Evolutionary conservation across 352 stramenopile species (phyloP).

Genomic region (Peronospora destructor): DNA sequence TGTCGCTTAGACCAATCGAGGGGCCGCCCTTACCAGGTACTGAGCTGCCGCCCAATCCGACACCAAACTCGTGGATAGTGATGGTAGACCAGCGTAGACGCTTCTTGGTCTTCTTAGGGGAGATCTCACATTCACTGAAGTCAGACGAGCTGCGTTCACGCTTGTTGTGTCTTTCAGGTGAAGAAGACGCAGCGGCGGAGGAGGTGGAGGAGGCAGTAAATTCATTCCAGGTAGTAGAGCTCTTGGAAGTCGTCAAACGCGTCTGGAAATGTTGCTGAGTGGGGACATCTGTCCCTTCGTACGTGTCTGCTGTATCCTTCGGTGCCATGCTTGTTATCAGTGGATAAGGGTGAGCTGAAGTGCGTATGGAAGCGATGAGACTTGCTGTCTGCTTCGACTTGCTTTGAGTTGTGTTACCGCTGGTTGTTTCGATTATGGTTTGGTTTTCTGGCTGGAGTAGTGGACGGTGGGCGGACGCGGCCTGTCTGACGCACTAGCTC

Average conservation of each 20-base stretch:
- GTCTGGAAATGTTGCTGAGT: slow-evolving; percentile 9
- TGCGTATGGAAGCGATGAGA: slow-evolving; percentile 5
- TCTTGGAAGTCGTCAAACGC: slow-evolving; percentile 1
- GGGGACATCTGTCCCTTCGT: slow-evolving; percentile 4
- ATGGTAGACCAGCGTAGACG: slow-evolving; percentile 46
- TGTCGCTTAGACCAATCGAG: slow-evolving; percentile 38
- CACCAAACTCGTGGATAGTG: slow-evolving; percentile 48
- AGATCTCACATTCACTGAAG: slow-evolving; percentile 6
- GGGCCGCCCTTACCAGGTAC: slow-evolving; percentile 45
- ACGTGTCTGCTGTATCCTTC: slow-evolving; percentile 31
- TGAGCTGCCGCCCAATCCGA: slow-evolving; percentile 42
- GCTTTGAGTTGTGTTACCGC: slow-evolving; percentile 11
- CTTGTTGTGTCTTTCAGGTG: slow-evolving; percentile 12
- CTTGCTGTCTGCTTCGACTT: slow-evolving; percentile 10
- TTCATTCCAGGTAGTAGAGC: slow-evolving; percentile 4
- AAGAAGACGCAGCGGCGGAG: slow-evolving; percentile 1
- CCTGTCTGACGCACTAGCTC: slow-evolving; percentile 12
- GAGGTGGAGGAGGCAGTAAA: slow-evolving; percentile 1
- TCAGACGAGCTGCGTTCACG: slow-evolving; percentile 12
- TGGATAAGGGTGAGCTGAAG: not conserved
- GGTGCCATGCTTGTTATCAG: slow-evolving; percentile 31
- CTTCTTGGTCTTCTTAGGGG: slow-evolving; percentile 31
- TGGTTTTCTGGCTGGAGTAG: slow-evolving; percentile 23
- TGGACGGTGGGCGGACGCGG: slow-evolving; percentile 13
- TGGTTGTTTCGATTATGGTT: slow-evolving; percentile 27